Base-by-base conservation (phyloP, 495 filamentous ascomycete species). In the Penicillium herquei region DNA sequence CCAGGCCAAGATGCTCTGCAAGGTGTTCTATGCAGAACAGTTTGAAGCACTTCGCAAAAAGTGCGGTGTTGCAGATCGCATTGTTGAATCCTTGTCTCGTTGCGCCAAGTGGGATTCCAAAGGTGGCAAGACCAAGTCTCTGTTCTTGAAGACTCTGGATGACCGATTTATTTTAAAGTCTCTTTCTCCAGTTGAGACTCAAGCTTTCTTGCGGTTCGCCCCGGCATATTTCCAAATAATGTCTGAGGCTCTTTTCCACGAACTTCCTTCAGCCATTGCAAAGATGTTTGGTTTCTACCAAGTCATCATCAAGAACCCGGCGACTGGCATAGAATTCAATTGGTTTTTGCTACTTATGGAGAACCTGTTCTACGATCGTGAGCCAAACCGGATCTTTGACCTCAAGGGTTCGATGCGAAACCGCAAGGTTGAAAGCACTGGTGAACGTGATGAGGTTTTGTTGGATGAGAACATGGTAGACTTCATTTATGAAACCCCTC, bases 241-340 rank as follows among this genome's bases (percentile, higher is more conserved):
- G 91, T 88, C 90, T 12, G 87, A 98, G 67, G 91, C 90, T 1
- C 81, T 99, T 21, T 99, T 98, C 73, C 92, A 96, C 60, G 94
- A 97, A 61, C 79, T 99, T 6, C 94, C 94, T 2, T 94, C 92
- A 9, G 95, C 96, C 13, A 98, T 99, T 62, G 94, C 94, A 10
- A 99, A 99, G 75, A 98, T 99, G 95, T 84, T 98, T 44, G 94
- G 94, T 2, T 96, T 99, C 73, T 99, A 96, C 70, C 93, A 98
- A 61, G 87, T 99, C 56, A 85, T 88, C 59, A 97, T 99, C 74
- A 96, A 94, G 72, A 98, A 98, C 63, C 89, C 93, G 0, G 80
- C 84, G 6, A 97, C 93, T 0, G 91, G 91, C 54, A 87, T 87
- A 1, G 94, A 99, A 67, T 94, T 97, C 72, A 95, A 96, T 65